phyloP scores from a whole-genome alignment of 1,284 basidiomycete genomes.

The Ganoderma lingzhi region DNA sequence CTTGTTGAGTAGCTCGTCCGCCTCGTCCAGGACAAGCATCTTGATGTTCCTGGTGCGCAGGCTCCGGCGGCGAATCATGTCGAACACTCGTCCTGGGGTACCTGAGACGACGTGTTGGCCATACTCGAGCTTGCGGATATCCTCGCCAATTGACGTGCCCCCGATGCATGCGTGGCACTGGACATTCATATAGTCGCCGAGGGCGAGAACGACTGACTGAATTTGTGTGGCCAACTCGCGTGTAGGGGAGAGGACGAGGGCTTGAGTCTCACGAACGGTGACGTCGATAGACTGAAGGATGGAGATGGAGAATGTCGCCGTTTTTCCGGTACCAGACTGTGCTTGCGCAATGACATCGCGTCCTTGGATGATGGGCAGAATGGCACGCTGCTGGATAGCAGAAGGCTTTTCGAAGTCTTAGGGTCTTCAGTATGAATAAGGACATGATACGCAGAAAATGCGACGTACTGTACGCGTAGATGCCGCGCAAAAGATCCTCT shows the following conservation, averaged over 20 bases:
- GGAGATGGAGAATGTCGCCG: conserved; percentile 96
- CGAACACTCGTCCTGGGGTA: conserved; percentile 98
- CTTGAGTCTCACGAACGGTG: conserved; percentile 95
- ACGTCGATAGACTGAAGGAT: conserved; percentile 97
- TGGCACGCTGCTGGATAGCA: conserved; percentile 98
- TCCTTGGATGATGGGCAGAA: conserved; percentile 93
- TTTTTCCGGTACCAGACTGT: conserved; percentile 99
- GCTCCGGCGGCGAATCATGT: conserved; percentile 97
- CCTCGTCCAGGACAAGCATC: conserved; percentile 99
- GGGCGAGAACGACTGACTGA: conserved; percentile 96
- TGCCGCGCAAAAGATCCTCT: conserved; percentile 95
- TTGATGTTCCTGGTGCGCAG: conserved; percentile 98
- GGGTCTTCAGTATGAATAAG: background rate
- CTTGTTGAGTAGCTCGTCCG: conserved; percentile 97
- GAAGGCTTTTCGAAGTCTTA: conserved; percentile 99
- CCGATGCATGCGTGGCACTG: conserved; percentile 99
- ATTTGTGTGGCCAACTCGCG: conserved; percentile 98
- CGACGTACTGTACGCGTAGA: conserved; percentile 96
- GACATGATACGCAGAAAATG: conserved; percentile 5
- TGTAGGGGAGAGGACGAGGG: conserved; percentile 94
- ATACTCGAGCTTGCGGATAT: conserved; percentile 98
- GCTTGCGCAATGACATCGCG: conserved; percentile 99
- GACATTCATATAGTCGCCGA: conserved; percentile 99
- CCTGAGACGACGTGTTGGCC: conserved; percentile 98
- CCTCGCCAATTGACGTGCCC: conserved; percentile 97